Evolutionary conservation across 1,284 basidiomycete genomes (phyloP).

Genomic region (Cystobasidium pallidum): DNA sequence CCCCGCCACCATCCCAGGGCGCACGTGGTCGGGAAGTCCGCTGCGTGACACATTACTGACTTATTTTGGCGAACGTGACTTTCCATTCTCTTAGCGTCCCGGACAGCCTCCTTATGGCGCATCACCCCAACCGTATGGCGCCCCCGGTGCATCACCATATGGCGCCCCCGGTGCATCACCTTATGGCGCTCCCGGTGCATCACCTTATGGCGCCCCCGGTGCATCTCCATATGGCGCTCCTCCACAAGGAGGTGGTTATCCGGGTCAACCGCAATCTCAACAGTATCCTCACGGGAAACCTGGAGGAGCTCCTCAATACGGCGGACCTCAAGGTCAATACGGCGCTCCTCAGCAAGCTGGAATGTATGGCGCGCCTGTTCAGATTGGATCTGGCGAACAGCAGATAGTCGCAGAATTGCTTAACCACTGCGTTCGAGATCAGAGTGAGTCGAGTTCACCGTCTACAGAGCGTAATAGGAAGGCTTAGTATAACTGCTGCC

Average conservation of each 20-base stretch:
- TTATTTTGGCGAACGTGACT: too few species aligned
- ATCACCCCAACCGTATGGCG: neutral
- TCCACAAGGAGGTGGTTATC: neutral
- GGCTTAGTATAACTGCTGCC: neutral
- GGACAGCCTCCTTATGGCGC: constrained; percentile 24
- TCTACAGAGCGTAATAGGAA: too few species aligned
- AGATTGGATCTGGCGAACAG: constrained; percentile 29
- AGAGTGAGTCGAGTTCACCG: constrained; percentile 28
- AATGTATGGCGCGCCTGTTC: constrained; percentile 13
- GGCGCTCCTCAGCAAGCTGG: constrained; percentile 41
- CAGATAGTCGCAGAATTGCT: constrained; percentile 36
- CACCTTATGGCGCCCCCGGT: neutral
- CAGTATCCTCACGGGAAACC: constrained; percentile 18
- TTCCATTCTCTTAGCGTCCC: neutral
- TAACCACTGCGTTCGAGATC: constrained; percentile 40
- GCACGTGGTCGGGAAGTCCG: neutral
- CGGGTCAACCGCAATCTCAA: neutral
- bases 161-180: neutral
- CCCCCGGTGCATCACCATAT: neutral
- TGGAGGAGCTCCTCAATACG: neutral
- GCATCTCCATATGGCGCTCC: constrained; percentile 1
- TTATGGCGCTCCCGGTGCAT: constrained; percentile 7
- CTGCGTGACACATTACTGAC: constrained; percentile 2
- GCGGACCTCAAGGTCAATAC: constrained; percentile 23
- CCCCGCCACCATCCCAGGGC: constrained; percentile 1